Evolutionary conservation across 2,329 filamentous ascomycete genomes (phyloP).

Genomic region (Helicocarpus griseus): DNA sequence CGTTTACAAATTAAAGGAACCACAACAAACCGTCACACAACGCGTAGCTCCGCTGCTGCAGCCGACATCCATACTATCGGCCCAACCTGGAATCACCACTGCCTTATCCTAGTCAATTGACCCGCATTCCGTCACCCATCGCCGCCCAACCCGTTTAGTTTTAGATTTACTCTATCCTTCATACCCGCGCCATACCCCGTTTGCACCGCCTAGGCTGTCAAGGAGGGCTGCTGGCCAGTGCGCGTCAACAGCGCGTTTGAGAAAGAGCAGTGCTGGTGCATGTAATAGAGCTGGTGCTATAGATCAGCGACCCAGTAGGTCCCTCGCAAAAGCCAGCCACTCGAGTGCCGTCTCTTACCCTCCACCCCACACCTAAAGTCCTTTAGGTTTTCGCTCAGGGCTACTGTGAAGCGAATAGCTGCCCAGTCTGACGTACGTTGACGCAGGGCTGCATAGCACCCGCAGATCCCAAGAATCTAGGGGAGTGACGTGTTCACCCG

Average conservation of each 20-base stretch:
- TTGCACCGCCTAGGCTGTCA: background rate
- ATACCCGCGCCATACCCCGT: background rate
- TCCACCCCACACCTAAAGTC: background rate
- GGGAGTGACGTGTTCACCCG: constrained; percentile 35
- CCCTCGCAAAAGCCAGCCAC: background rate
- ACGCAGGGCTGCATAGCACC: constrained; percentile 12
- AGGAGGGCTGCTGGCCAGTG: background rate
- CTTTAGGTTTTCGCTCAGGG: constrained; percentile 4
- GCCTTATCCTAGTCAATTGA: constrained; percentile 2
- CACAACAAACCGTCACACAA: background rate
- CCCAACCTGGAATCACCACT: background rate
- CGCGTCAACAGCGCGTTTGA: constrained; percentile 3
- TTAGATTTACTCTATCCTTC: constrained; percentile 1
- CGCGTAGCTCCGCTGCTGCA: constrained; percentile 4
- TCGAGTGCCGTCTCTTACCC: background rate
- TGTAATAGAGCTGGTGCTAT: background rate
- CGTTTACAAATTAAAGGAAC: constrained; percentile 1
- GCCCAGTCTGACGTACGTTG: constrained; percentile 11
- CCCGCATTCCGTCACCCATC: background rate
- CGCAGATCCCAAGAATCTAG: constrained; percentile 8
- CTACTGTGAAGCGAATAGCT: constrained; percentile 10
- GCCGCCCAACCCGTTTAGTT: constrained; percentile 3
- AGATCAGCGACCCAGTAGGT: background rate
- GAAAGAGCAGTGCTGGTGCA: background rate
- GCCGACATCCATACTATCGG: constrained; percentile 1